phyloP scores from a whole-genome alignment of 768 basidiomycete genomes.

The Boletus coccyginus region DNA sequence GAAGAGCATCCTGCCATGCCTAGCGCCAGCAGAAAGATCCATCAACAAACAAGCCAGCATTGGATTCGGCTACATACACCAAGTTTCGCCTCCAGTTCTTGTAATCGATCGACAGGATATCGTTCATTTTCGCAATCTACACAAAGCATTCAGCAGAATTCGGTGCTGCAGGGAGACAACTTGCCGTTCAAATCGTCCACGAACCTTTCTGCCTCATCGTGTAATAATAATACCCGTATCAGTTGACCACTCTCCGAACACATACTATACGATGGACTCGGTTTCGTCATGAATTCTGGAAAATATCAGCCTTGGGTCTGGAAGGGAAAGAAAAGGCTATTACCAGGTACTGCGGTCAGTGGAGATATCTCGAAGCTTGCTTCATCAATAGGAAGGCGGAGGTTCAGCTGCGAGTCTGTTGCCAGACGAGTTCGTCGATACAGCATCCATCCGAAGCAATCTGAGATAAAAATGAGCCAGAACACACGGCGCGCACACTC shows the following conservation, averaged over 20 bases:
- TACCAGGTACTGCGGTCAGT: constrained; percentile 33
- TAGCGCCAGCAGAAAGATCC: constrained; percentile 23
- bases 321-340: not conserved
- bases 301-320: constrained; percentile 2
- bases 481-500: constrained; percentile 81
- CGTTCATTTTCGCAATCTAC: constrained; percentile 26
- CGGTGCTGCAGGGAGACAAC: constrained; percentile 5
- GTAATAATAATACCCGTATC: constrained; percentile 64
- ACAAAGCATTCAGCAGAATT: constrained; percentile 24
- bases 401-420: constrained; percentile 45
- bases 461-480: constrained; percentile 71
- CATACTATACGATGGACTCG: constrained; percentile 53
- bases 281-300: constrained; percentile 66
- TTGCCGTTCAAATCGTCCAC: constrained; percentile 52
- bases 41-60: constrained; percentile 4
- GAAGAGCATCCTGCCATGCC: constrained; percentile 68
- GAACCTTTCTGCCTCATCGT: constrained; percentile 55
- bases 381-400: constrained; percentile 79
- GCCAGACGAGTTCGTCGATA: constrained; percentile 36
- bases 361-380: constrained; percentile 75
- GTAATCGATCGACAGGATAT: constrained; percentile 34
- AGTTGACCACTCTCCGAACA: constrained; percentile 67
- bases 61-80: constrained; percentile 16
- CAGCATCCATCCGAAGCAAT: constrained; percentile 42
- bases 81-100: constrained; percentile 47